phyloP scores from a whole-genome alignment of 2,329 filamentous ascomycete genomes.

The Cyanodermella asteris region DNA sequence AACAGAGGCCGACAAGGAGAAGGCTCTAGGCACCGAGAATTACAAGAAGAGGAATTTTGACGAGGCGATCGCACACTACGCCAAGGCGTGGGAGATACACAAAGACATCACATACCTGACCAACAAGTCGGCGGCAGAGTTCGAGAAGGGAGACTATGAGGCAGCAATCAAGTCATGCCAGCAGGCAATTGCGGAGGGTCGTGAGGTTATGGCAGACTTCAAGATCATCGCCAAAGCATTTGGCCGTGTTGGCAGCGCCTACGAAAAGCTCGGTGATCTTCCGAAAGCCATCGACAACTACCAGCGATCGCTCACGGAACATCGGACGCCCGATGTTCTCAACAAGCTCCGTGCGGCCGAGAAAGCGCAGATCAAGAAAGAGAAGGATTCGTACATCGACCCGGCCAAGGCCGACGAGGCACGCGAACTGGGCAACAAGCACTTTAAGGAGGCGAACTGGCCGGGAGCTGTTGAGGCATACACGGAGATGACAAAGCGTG shows the following conservation, averaged over 20 bases:
- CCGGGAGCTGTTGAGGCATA: slow-evolving; percentile 87
- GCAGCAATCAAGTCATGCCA: slow-evolving; percentile 70
- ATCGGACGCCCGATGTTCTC: slow-evolving; percentile 84
- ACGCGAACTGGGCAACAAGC: slow-evolving; percentile 80
- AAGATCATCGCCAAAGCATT: slow-evolving; percentile 96
- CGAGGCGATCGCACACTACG: slow-evolving; percentile 81
- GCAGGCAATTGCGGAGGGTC: slow-evolving; percentile 74
- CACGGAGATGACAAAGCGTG: slow-evolving; percentile 88
- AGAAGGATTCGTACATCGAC: slow-evolving; percentile 65
- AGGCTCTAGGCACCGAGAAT: slow-evolving; percentile 75
- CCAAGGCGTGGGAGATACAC: slow-evolving; percentile 78
- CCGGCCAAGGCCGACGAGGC: slow-evolving; percentile 87
- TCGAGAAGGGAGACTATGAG: slow-evolving; percentile 88
- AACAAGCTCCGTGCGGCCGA: slow-evolving; percentile 80
- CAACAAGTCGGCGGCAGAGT: slow-evolving; percentile 83
- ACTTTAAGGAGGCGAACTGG: slow-evolving; percentile 95
- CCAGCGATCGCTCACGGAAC: slow-evolving; percentile 84
- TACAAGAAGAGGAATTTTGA: slow-evolving; percentile 99
- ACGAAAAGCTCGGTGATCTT: slow-evolving; percentile 75
- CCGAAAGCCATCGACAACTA: slow-evolving; percentile 67
- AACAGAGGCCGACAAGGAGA: slow-evolving; percentile 81
- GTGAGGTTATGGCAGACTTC: slow-evolving; percentile 80
- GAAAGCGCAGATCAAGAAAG: slow-evolving; percentile 58
- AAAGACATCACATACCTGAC: slow-evolving; percentile 97
- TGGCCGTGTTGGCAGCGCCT: slow-evolving; percentile 76